These are phyloP conservation scores for Moesziomyces sp. DNA, from an alignment of 1,284 basidiomycete genomes.

Conservation along the genomic window DNA sequence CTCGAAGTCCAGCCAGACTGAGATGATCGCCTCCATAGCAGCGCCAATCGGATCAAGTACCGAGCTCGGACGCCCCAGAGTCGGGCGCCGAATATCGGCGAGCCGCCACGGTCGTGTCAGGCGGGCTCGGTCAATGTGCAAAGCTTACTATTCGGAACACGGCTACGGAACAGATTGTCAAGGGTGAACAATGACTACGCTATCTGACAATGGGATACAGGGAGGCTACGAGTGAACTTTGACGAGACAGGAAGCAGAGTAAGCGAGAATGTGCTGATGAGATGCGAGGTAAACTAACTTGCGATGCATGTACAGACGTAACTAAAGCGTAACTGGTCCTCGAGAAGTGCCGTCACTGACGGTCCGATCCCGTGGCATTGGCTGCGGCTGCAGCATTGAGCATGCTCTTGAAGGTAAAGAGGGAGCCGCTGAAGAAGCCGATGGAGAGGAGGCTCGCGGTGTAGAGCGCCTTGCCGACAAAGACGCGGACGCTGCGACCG, in stretches of 20 bases:
- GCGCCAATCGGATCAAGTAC: too few relatives aligned
- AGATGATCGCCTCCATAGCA: too few relatives aligned
- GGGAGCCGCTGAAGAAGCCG: constrained; percentile 30
- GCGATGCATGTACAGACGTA: not conserved
- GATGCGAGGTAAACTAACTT: not conserved
- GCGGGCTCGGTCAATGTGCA: not conserved
- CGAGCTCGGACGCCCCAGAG: too few relatives aligned
- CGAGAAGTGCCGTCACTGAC: not conserved
- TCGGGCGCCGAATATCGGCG: too few relatives aligned
- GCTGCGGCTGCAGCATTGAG: constrained; percentile 37
- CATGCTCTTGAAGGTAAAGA: constrained; percentile 46
- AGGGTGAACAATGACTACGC: not conserved
- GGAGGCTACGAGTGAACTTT: not conserved
- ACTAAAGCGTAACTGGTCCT: too few relatives aligned
- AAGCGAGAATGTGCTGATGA: not conserved
- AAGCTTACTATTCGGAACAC: not conserved
- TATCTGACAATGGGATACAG: not conserved
- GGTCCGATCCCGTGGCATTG: constrained; percentile 16
- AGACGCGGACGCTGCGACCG: not conserved
- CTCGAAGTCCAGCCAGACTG: too few relatives aligned
- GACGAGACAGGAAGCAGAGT: not conserved
- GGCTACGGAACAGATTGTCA: not conserved
- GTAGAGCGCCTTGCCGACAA: constrained; percentile 14
- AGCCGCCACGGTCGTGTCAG: not conserved
- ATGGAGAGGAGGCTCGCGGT: constrained; percentile 27